Evolutionary conservation across 768 basidiomycete species (phyloP), one percentile per base, ranked within the genome.

Genomic region (Xerocomellus amylosporus): DNA sequence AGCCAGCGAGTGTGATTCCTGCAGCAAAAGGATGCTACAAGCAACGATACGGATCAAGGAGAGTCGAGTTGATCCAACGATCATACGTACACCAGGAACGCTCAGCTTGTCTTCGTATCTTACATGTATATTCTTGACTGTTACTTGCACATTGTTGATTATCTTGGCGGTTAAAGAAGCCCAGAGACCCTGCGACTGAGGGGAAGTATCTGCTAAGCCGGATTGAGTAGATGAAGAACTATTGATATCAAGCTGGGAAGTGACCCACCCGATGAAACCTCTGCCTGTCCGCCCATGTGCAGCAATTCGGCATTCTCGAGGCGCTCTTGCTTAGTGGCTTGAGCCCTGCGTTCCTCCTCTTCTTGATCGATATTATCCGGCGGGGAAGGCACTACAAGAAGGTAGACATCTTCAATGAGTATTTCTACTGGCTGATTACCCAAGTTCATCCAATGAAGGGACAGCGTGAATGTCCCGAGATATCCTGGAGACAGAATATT

Each of bases 51-150:
- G 17, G 41, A 40, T 49, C 51, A 30, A 31, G 37, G 2, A 38
- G 8, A 17, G 15, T 17, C 12, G 30, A 39, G 9, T 17, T 5
- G 38, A 49, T 36, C 38, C 5, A 36, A 58, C 10, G n/a, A 20
- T 24, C 4, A 34, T 26, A 75, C 88, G 64, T 71, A 94, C 94
- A 28, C 89, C 92, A 30, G 95, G 95, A 26, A 94, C 93, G 62
- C 93, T 97, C 62, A 93, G 70, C 46, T 87, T 87, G 74, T 99
- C 97, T 72, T 99, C 97, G 64, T 98, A 99, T 49, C 97, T 87
- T 43, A 98, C 73, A 69, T 99, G 97, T 41, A 99, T 92, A 63
- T 97, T 96, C 73, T 88, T 92, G 55, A 98, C 84, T 13, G 93
- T 94, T 24, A 98, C 84, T 74, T 99, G 97, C 24, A 98, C 71